Conservation (phyloP, 73 alveolate species). For the Diophrys sp. region DNA sequence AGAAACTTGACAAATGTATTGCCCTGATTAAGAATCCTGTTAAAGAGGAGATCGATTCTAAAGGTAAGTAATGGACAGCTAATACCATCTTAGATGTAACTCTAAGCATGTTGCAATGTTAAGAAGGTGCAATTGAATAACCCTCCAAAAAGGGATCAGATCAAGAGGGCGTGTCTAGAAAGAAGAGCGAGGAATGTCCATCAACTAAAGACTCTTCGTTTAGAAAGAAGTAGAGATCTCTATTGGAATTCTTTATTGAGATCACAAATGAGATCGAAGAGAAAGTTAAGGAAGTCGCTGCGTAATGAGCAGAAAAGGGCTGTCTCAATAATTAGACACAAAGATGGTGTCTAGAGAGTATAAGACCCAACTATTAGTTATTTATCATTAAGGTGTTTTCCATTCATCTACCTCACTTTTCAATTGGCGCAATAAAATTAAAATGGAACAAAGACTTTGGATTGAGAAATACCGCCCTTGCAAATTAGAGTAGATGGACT, state of each 20-base stretch:
- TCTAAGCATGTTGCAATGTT: background rate
- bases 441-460: slow-evolving; percentile 72
- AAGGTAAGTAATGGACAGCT: no score
- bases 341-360: no score
- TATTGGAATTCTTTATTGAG: background rate
- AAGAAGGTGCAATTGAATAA: no score
- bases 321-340: no score
- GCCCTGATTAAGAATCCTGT: background rate
- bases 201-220: background rate
- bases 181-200: background rate
- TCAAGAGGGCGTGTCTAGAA: background rate
- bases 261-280: background rate
- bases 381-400: no score
- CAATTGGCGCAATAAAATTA: slow-evolving; percentile 19
- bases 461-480: slow-evolving; percentile 90
- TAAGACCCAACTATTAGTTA: no score
- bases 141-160: background rate
- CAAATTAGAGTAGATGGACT: slow-evolving; percentile 65
- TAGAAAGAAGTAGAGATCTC: background rate
- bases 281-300: background rate
- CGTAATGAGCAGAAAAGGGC: no score
- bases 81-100: background rate
- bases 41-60: background rate
- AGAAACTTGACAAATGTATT: background rate
- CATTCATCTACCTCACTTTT: no score